A percentile compares a stretch with the other conserved stretches of the same genome.
These are phyloP conservation scores for Lichtheimia corymbifera DNA, from an alignment of 371 early-diverging fungal genomes.

Conservation along the genomic window DNA sequence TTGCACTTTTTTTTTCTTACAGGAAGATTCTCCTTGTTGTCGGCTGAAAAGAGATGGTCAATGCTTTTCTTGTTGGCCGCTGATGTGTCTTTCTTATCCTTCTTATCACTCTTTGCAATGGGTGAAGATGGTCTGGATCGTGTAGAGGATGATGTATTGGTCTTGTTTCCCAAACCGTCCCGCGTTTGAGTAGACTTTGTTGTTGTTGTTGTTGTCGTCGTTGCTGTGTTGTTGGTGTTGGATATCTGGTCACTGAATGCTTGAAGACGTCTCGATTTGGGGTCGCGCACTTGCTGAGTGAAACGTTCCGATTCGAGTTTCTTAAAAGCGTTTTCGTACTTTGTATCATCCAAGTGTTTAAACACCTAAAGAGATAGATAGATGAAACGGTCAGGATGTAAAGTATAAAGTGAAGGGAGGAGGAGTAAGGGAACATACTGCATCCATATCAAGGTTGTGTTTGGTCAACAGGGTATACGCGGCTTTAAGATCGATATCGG, in stretches of 20 bases:
- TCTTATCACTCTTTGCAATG: too few relatives aligned
- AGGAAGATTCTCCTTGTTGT: constrained; percentile 3
- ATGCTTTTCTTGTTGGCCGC: too few relatives aligned
- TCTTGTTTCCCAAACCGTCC: too few relatives aligned
- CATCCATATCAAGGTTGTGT: neutral
- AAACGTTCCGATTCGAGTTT: neutral
- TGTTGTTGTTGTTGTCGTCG: too few relatives aligned
- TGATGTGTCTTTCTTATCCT: too few relatives aligned
- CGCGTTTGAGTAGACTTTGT: too few relatives aligned
- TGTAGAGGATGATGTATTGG: too few relatives aligned
- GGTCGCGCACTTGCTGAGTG: neutral
- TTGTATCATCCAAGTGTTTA: neutral
- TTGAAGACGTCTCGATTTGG: neutral
- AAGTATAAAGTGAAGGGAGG: too few relatives aligned
- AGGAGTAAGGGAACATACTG: neutral
- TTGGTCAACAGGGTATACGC: neutral
- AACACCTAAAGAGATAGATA: neutral
- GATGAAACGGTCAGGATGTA: too few relatives aligned
- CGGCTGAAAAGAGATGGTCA: neutral
- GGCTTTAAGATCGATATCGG: constrained; percentile 1
- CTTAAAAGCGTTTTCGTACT: neutral
- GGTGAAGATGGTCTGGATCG: too few relatives aligned
- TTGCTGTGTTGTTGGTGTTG: too few relatives aligned
- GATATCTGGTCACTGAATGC: too few relatives aligned
- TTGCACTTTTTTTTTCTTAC: neutral